A percentile compares a stretch with the other conserved stretches of the same genome.
phyloP scores from a whole-genome alignment of 371 early-diverging fungal species.

The Choanephora cucurbitarum region DNA sequence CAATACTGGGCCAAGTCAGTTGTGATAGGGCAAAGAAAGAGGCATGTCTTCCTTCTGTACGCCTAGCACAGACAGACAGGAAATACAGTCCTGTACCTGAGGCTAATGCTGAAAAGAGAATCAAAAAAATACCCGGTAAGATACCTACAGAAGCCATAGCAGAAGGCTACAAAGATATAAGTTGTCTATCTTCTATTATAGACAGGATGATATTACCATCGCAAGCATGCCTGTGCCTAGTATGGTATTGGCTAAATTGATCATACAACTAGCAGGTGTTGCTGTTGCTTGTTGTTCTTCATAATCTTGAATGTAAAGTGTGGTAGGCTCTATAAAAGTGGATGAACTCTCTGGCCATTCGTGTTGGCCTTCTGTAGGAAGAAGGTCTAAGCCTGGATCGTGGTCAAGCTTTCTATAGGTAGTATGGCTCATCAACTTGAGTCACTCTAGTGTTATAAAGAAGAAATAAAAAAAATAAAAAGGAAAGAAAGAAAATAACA shows the following conservation, averaged over 20 bases:
- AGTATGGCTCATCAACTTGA: no score
- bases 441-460: no score
- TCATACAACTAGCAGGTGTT: conserved; percentile 38
- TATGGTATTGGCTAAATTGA: conserved; percentile 94
- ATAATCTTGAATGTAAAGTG: conserved; percentile 18
- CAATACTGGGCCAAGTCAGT: conserved; percentile 91
- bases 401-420: no score
- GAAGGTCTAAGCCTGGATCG: no score
- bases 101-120: conserved; percentile 73
- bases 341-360: not conserved
- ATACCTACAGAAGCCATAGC: conserved; percentile 90
- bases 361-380: no score
- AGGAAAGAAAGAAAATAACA: no score
- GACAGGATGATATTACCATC: conserved; percentile 65
- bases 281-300: conserved; percentile 36
- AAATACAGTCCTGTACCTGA: conserved; percentile 87
- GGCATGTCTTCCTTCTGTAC: conserved; percentile 73
- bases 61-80: conserved; percentile 73
- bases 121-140: conserved; percentile 75
- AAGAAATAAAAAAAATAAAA: no score
- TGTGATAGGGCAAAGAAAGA: conserved; percentile 91
- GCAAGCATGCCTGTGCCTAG: conserved; percentile 96
- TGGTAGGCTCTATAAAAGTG: conserved; percentile 6
- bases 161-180: conserved; percentile 54
- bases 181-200: no score